phyloP scores from a whole-genome alignment of 148 eudicot genomes.

The Fagopyrum tataricum region DNA sequence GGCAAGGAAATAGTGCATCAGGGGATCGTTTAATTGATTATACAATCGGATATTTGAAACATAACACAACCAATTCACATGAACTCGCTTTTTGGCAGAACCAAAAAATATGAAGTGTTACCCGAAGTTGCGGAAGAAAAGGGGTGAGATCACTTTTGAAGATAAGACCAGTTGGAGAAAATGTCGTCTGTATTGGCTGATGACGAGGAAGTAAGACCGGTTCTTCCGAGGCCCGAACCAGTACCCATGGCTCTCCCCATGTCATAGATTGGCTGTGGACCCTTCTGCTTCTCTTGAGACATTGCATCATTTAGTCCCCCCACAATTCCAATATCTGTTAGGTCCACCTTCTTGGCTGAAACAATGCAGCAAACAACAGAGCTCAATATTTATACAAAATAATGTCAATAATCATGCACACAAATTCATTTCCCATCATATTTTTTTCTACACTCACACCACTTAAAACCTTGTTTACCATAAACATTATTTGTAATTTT shows the following conservation, averaged over 20 bases:
- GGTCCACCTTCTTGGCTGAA: constrained; percentile 90
- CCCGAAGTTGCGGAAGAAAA: not conserved
- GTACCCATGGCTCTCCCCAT: constrained; percentile 79
- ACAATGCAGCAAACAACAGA: not conserved
- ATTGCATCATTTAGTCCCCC: constrained; percentile 57
- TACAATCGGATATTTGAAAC: not conserved
- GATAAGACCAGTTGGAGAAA: constrained; percentile 36
- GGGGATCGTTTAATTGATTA: not conserved
- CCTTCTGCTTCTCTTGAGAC: constrained; percentile 59
- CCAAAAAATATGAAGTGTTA: not conserved
- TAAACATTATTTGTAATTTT: too few relatives aligned
- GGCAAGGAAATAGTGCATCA: not conserved
- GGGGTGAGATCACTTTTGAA: constrained; percentile 2
- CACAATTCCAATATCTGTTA: constrained; percentile 72
- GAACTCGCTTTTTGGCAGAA: not conserved
- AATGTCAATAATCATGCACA: too few relatives aligned
- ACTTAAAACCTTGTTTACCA: too few relatives aligned
- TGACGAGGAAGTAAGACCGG: constrained; percentile 36
- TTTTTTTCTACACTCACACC: too few relatives aligned
- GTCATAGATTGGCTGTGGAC: constrained; percentile 43
- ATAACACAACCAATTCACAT: not conserved
- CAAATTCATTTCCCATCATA: too few relatives aligned
- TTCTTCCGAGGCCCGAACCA: constrained; percentile 47
- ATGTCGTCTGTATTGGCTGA: constrained; percentile 34
- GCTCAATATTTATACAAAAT: too few relatives aligned